These are phyloP conservation scores for Neonectria sp. DNA, from an alignment of 2,329 filamentous ascomycete genomes.

Conservation along the genomic window DNA sequence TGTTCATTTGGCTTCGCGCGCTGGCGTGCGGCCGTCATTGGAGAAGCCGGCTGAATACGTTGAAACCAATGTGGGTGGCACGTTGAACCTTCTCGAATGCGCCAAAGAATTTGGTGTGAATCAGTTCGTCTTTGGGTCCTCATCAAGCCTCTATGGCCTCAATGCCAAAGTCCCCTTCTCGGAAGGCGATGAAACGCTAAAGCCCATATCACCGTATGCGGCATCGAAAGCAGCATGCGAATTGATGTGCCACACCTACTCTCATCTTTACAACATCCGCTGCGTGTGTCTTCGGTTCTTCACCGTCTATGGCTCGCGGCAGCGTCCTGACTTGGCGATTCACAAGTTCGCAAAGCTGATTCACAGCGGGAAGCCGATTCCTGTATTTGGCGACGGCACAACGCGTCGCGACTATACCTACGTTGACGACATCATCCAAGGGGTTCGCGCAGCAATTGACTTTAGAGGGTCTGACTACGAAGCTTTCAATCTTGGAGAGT, in stretches of 20 bases:
- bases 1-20: conserved; percentile 42
- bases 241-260: conserved; percentile 43
- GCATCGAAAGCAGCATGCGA: conserved; percentile 39
- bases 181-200: conserved; percentile 32
- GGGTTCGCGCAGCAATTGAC: conserved; percentile 40
- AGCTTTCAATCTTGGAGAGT: conserved; percentile 45
- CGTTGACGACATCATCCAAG: conserved; percentile 45
- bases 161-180: conserved; percentile 41
- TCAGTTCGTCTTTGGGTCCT: conserved; percentile 44
- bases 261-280: conserved; percentile 43
- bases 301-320: conserved; percentile 45
- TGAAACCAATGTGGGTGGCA: conserved; percentile 44
- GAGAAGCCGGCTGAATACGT: conserved; percentile 36
- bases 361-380: conserved; percentile 39
- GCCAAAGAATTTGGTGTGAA: conserved; percentile 40
- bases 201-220: conserved; percentile 45
- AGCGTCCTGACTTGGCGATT: conserved; percentile 45
- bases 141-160: conserved; percentile 44
- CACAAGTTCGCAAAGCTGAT: conserved; percentile 45
- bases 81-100: conserved; percentile 44
- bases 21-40: conserved; percentile 43
- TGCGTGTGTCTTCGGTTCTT: conserved; percentile 46
- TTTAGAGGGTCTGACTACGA: conserved; percentile 38
- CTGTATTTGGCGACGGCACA: conserved; percentile 43
- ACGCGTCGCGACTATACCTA: conserved; percentile 46